Conservation (phyloP, 805 yeast genomes). For the Candida chilensis region DNA sequence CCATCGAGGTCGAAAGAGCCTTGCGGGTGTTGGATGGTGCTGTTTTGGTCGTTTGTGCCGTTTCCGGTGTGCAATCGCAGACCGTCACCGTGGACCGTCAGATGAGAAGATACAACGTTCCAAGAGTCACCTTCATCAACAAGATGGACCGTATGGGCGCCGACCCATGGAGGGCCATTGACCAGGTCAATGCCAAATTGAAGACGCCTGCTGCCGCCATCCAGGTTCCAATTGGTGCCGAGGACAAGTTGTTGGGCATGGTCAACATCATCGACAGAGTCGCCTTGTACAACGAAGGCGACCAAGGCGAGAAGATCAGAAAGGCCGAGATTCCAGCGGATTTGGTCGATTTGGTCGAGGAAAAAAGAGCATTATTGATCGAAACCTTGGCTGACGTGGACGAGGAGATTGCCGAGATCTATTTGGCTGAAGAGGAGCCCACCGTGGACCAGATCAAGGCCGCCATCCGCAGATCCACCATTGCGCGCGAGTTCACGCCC, state of each 20-base stretch:
- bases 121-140: conserved; percentile 91
- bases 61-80: conserved; percentile 96
- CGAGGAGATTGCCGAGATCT: conserved; percentile 92
- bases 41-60: conserved; percentile 96
- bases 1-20: conserved; percentile 99
- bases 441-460: conserved; percentile 71
- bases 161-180: conserved; percentile 91
- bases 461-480: conserved; percentile 92
- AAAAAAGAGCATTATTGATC: conserved; percentile 76
- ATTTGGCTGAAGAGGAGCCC: conserved; percentile 85
- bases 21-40: conserved; percentile 97
- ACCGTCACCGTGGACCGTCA: conserved; percentile 98
- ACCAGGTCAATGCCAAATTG: conserved; percentile 79
- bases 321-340: conserved; percentile 69
- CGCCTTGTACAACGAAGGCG: conserved; percentile 83
- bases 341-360: conserved; percentile 75
- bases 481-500: conserved; percentile 95
- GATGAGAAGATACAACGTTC: conserved; percentile 97
- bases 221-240: conserved; percentile 97
- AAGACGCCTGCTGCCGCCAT: conserved; percentile 95
- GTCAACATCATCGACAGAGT: conserved; percentile 87
- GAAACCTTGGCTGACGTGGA: conserved; percentile 97
- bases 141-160: conserved; percentile 99
- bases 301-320: conserved; percentile 77
- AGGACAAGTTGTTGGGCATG: conserved; percentile 74